Evolutionary conservation across 805 yeast genomes (phyloP).

Genomic region (Yarrowia deformans): DNA sequence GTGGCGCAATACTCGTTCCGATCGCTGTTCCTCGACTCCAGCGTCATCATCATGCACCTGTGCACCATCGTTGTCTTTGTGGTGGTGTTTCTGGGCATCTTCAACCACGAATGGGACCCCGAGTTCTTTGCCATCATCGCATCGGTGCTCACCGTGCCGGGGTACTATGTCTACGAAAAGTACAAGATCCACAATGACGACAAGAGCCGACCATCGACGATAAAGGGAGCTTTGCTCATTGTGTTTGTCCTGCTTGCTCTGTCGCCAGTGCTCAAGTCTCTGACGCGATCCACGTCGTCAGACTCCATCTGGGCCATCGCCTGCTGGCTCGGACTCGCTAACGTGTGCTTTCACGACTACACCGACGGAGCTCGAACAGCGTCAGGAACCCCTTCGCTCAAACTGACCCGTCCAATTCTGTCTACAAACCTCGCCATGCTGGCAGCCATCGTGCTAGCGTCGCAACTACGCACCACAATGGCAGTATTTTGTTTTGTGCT

Average conservation of each 20-base stretch:
- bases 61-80: constrained; percentile 69
- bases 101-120: constrained; percentile 48
- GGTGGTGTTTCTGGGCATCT: constrained; percentile 68
- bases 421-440: constrained; percentile 85
- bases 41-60: constrained; percentile 70
- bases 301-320: constrained; percentile 96
- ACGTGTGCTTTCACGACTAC: constrained; percentile 73
- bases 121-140: constrained; percentile 47
- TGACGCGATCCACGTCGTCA: constrained; percentile 86
- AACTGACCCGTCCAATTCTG: constrained; percentile 56
- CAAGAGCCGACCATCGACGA: constrained; percentile 45
- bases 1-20: constrained; percentile 70
- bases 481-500: constrained; percentile 85
- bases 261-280: constrained; percentile 88
- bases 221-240: constrained; percentile 74
- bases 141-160: constrained; percentile 47
- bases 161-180: constrained; percentile 46
- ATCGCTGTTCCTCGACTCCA: constrained; percentile 73
- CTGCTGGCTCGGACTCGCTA: constrained; percentile 75
- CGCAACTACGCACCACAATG: constrained; percentile 76
- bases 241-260: constrained; percentile 74
- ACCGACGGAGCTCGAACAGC: constrained; percentile 43
- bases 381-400: constrained; percentile 42
- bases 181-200: constrained; percentile 33
- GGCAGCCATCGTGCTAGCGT: constrained; percentile 87